These are phyloP conservation scores for Isoetes taiwanensis DNA, from an alignment of 75 land plant species.

Conservation along the genomic window DNA sequence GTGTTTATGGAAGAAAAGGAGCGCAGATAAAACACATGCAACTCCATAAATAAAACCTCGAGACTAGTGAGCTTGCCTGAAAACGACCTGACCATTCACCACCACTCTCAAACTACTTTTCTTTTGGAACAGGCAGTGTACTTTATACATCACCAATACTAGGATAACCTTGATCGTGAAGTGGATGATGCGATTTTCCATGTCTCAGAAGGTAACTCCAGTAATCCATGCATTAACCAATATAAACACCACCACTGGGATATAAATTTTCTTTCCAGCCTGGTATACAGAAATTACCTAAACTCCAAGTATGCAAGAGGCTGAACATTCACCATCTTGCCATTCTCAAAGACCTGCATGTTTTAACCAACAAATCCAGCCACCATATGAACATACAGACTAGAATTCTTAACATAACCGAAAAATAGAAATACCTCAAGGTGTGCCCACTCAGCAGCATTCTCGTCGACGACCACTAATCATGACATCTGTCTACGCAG, in stretches of 20 bases:
- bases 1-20: no score
- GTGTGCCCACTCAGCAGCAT: constrained; percentile 2
- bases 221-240: constrained; percentile 1
- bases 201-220: not conserved
- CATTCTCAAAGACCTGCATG: not conserved
- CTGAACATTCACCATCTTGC: constrained; percentile 8
- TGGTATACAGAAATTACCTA: not conserved
- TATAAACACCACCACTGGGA: not conserved
- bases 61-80: no score
- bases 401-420: not conserved
- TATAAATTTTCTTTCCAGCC: not conserved
- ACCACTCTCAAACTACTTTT: constrained; percentile 1
- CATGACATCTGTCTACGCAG: not conserved
- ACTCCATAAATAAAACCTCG: no score
- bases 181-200: not conserved
- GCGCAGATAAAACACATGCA: no score
- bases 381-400: not conserved
- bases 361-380: not conserved
- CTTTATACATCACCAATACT: constrained; percentile 4
- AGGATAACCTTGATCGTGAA: constrained; percentile 3
- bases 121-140: constrained; percentile 3
- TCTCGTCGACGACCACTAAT: constrained; percentile 1
- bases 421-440: constrained; percentile 5
- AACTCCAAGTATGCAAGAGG: constrained; percentile 2
- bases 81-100: constrained; percentile 1